Evolutionary conservation across 1,139 yeast genomes (phyloP).

Genomic region (Geotrichum carabidarum): DNA sequence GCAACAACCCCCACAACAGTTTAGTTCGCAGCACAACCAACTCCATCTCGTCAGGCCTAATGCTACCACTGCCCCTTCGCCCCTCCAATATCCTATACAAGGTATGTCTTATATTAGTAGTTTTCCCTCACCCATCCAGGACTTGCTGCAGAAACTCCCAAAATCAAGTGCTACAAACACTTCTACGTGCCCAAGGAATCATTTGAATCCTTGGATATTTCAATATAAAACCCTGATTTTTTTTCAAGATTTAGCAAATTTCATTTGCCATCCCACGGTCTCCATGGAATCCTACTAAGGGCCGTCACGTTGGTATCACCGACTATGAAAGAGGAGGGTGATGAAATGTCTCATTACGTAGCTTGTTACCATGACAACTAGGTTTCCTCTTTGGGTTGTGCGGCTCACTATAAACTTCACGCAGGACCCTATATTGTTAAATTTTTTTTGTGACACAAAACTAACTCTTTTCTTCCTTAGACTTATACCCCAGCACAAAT

Average conservation of each 20-base stretch:
- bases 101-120: slow-evolving; percentile 6
- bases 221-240: not conserved
- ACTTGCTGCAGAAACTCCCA: not conserved
- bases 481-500: not conserved
- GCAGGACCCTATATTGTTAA: not conserved
- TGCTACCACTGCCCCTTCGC: not conserved
- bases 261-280: not conserved
- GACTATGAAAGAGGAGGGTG: no score
- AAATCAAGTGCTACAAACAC: not conserved
- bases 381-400: not conserved
- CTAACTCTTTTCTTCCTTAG: not conserved
- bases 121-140: not conserved
- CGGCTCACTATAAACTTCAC: slow-evolving; percentile 7
- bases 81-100: not conserved
- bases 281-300: no score
- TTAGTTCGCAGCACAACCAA: not conserved
- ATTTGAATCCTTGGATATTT: no score
- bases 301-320: no score
- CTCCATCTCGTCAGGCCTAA: not conserved
- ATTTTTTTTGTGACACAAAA: not conserved
- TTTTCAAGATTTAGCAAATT: not conserved
- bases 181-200: no score
- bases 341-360: not conserved
- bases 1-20: not conserved
- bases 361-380: slow-evolving; percentile 7